phyloP scores from a whole-genome alignment of 164 flowering plant species.

The Dillenia suffruticosa region DNA sequence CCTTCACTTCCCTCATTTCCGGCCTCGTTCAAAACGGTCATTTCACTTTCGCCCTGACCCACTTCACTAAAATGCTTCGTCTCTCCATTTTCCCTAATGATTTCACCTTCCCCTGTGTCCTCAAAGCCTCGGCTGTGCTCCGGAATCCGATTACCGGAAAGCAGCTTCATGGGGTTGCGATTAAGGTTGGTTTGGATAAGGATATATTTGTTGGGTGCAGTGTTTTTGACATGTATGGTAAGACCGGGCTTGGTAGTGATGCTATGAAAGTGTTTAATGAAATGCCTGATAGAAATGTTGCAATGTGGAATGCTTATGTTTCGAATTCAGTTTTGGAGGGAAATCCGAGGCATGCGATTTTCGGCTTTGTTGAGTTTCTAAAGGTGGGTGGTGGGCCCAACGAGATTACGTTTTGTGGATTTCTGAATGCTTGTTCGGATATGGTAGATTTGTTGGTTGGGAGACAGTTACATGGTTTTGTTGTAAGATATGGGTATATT shows the following conservation, averaged over 20 bases:
- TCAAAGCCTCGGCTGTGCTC: constrained; percentile 59
- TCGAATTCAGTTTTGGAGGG: constrained; percentile 62
- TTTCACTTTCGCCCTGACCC: constrained; percentile 40
- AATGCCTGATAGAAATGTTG: constrained; percentile 62
- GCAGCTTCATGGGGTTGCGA: constrained; percentile 58
- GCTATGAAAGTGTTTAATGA: constrained; percentile 70
- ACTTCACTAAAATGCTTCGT: constrained; percentile 55
- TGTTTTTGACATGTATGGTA: constrained; percentile 72
- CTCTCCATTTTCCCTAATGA: constrained; percentile 63
- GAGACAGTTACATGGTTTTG: constrained; percentile 57
- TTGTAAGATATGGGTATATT: constrained; percentile 44
- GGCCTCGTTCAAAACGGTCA: constrained; percentile 67
- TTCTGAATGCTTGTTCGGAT: constrained; percentile 84
- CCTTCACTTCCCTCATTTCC: constrained; percentile 84
- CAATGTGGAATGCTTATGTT: constrained; percentile 76
- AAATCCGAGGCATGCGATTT: constrained; percentile 32
- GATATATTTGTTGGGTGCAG: constrained; percentile 78
- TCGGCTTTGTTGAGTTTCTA: constrained; percentile 44
- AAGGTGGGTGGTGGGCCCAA: constrained; percentile 43
- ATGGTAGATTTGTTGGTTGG: constrained; percentile 33
- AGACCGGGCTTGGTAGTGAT: constrained; percentile 36
- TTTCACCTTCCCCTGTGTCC: constrained; percentile 78
- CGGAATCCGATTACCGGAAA: constrained; percentile 29
- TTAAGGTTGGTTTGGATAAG: constrained; percentile 34
- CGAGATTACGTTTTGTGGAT: constrained; percentile 68